These are phyloP conservation scores for Penicillium sp. DNA, from an alignment of 2,329 filamentous ascomycete genomes.

Conservation along the genomic window DNA sequence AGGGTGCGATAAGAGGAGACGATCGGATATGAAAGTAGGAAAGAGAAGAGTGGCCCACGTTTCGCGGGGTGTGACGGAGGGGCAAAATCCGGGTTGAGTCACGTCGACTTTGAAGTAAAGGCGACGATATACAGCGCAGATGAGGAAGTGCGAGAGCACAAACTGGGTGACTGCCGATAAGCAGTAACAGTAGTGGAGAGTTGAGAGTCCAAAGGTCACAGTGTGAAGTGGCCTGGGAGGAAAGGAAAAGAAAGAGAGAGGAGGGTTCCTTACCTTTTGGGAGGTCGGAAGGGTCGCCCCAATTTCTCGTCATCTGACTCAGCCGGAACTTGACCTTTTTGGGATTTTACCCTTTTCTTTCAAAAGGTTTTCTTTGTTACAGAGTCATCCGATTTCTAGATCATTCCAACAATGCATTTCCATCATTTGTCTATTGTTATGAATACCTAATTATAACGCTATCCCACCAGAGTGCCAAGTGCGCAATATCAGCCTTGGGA, in stretches of 20 bases:
- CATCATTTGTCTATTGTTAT: not conserved
- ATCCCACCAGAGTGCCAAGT: not conserved
- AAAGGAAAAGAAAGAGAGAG: not conserved
- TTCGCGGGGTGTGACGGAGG: slow-evolving; percentile 22
- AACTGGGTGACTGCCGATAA: not conserved
- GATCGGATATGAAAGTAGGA: slow-evolving; percentile 6
- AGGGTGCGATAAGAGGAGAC: not conserved
- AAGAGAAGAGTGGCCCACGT: slow-evolving; percentile 18
- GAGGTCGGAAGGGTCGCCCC: not conserved
- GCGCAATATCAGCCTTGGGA: not conserved
- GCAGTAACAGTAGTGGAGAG: not conserved
- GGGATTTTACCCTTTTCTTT: not conserved
- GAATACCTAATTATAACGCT: not conserved
- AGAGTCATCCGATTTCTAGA: not conserved
- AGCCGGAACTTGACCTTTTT: slow-evolving; percentile 6
- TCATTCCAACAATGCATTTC: not conserved
- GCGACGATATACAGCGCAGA: not conserved
- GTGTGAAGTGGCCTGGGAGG: not conserved
- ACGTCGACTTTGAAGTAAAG: slow-evolving; percentile 6
- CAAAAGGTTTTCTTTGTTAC: not conserved
- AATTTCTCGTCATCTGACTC: slow-evolving; percentile 9
- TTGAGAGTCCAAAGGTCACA: slow-evolving; percentile 1
- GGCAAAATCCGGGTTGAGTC: slow-evolving; percentile 21
- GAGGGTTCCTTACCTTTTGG: not conserved
- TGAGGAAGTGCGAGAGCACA: not conserved